A percentile compares a stretch with the other conserved stretches of the same genome.
phyloP scores from a whole-genome alignment of 2,329 filamentous ascomycete species.

The Metarhizium album region DNA sequence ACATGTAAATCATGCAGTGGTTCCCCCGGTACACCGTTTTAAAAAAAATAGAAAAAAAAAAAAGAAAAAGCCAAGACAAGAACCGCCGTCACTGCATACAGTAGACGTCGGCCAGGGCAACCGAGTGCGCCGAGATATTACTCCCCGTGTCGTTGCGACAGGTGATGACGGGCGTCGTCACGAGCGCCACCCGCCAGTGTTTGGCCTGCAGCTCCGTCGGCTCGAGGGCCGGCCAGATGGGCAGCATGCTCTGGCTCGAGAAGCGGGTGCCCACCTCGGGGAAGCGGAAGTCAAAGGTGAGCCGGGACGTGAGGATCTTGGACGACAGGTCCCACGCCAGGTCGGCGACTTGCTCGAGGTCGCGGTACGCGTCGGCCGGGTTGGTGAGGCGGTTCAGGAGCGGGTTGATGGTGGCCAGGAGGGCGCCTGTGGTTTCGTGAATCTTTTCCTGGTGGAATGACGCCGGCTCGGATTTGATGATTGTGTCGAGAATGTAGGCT shows the following conservation, averaged over 20 bases:
- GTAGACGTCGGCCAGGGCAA: constrained; percentile 36
- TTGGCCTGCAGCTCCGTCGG: constrained; percentile 34
- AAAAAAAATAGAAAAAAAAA: no score
- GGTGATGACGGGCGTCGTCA: constrained; percentile 43
- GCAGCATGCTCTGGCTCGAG: constrained; percentile 35
- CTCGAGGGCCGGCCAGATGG: constrained; percentile 30
- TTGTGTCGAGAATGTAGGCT: constrained; percentile 24
- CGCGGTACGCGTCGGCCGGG: constrained; percentile 27
- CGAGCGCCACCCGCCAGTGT: constrained; percentile 42
- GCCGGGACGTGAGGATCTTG: constrained; percentile 33
- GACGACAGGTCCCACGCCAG: constrained; percentile 34
- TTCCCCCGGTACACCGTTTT: no score
- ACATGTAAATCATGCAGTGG: no score
- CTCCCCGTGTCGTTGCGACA: constrained; percentile 39
- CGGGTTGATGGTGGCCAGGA: constrained; percentile 26
- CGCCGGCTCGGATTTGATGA: constrained; percentile 24
- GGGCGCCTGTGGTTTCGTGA: constrained; percentile 31
- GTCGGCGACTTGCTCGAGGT: constrained; percentile 30
- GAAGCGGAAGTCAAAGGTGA: constrained; percentile 38
- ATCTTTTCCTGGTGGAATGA: constrained; percentile 23
- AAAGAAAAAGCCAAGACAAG: no score
- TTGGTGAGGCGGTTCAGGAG: constrained; percentile 26
- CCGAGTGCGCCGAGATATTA: constrained; percentile 32
- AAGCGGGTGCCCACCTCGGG: constrained; percentile 40
- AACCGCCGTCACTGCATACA: constrained; percentile 30